These are phyloP conservation scores for Aspergillus ostianus DNA, from an alignment of 495 filamentous ascomycete species.

Conservation along the genomic window DNA sequence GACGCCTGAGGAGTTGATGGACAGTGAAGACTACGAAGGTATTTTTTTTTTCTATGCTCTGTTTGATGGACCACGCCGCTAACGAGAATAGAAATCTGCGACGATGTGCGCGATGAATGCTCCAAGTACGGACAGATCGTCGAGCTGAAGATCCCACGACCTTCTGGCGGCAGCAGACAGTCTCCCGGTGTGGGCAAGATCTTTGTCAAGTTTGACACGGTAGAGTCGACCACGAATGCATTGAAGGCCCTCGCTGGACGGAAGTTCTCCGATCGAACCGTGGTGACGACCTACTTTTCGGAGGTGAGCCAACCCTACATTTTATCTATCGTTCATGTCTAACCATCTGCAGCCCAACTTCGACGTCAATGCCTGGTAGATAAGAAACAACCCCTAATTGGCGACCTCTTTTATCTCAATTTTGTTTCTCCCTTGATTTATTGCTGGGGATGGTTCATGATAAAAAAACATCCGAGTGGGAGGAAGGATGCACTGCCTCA, in stretches of 20 bases:
- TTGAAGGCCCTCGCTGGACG: conserved; percentile 83
- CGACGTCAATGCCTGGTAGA: conserved; percentile 73
- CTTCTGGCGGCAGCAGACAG: conserved; percentile 74
- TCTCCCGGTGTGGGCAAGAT: conserved; percentile 95
- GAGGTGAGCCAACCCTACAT: conserved; percentile 56
- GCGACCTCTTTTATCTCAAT: background rate
- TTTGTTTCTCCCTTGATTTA: background rate
- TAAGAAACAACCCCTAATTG: background rate
- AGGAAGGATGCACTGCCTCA: background rate
- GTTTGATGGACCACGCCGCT: background rate
- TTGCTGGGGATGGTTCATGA: background rate
- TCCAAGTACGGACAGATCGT: conserved; percentile 81
- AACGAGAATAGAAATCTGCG: conserved; percentile 72
- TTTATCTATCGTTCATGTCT: conserved; percentile 8
- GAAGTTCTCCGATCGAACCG: conserved; percentile 93
- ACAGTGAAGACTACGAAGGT: conserved; percentile 93
- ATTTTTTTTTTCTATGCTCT: conserved; percentile 16
- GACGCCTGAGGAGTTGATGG: conserved; percentile 90
- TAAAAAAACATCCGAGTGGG: background rate
- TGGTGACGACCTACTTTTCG: conserved; percentile 92
- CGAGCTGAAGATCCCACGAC: conserved; percentile 87
- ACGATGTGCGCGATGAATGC: conserved; percentile 91
- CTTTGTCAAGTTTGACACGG: conserved; percentile 84
- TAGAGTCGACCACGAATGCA: conserved; percentile 78
- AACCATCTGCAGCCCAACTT: conserved; percentile 63